A percentile compares a stretch with the other conserved stretches of the same genome.
These are phyloP conservation scores for Micractinium conductrix DNA, from an alignment of 139 green algal genomes.

Conservation along the genomic window DNA sequence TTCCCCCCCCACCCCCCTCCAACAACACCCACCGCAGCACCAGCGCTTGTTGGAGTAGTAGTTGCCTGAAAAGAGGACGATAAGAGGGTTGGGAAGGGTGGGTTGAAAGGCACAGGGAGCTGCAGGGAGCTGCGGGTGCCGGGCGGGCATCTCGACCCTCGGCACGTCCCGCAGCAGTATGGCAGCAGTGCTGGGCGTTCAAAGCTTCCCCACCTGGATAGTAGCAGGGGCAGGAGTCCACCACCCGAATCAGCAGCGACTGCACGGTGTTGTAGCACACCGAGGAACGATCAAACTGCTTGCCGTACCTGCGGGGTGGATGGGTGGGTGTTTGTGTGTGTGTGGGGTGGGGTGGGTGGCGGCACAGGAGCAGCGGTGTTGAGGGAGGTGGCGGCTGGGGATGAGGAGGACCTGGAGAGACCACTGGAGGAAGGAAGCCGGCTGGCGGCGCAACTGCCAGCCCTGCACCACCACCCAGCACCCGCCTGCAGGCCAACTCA, in stretches of 20 bases:
- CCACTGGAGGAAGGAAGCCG: not conserved
- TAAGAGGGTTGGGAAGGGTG: too few relatives aligned
- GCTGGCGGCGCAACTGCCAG: not conserved
- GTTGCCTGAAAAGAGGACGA: too few relatives aligned
- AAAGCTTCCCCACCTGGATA: too few relatives aligned
- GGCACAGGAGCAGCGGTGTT: not conserved
- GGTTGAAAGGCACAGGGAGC: not conserved
- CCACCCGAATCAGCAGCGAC: conserved; percentile 30
- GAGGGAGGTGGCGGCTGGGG: not conserved
- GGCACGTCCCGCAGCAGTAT: not conserved
- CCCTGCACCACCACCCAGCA: not conserved
- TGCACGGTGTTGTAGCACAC: conserved; percentile 16
- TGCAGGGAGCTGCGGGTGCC: conserved; percentile 1
- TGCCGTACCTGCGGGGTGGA: conserved; percentile 20
- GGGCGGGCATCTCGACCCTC: not conserved
- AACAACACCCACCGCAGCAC: conserved; percentile 35
- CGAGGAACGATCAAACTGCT: conserved; percentile 5
- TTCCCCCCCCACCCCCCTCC: not conserved
- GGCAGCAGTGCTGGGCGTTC: not conserved
- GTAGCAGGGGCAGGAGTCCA: conserved; percentile 36
- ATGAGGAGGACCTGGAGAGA: not conserved
- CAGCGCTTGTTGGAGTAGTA: conserved; percentile 45
- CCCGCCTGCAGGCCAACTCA: not conserved
- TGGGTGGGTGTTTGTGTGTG: not conserved
- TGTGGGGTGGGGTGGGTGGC: not conserved